Base-by-base conservation (phyloP, 495 filamentous ascomycete species). In the Ascobolus immersus region DNA sequence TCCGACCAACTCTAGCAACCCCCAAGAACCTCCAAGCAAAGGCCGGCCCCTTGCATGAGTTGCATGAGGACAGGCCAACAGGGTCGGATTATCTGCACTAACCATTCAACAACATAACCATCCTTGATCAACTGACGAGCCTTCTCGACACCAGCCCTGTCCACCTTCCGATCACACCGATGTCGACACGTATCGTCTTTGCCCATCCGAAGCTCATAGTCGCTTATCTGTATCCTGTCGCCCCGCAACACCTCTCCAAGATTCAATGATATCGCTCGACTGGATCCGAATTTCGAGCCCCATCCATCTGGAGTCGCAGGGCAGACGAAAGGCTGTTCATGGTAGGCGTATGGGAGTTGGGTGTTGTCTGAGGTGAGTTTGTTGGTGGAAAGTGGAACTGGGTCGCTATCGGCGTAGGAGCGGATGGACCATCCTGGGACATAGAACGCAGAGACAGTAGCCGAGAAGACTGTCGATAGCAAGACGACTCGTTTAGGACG, bases 311-410 rank as follows among this genome's bases (percentile, higher is more conserved):
- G 60, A 12, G 69, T 75, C 1, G 76, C 77, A 6, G 76, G 79
- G 44, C 78, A 90, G 33, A 90, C 77, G 49, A 93, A 91, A 15
- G 82, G 80, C 8, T 90, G 71, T 44, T 90, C 78, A 45, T 73
- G 81, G 58, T 84, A 91, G 41, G 82, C 81, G 65, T 80, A 93
- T 53, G 90, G 79, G 6, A 93, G 57, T 50, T 91, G 75, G 0
- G 79, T 84, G 41, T 78, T 70, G 55, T 90, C 81, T 39, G 79
- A 90, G 55, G 82, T 89, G 44, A 89, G 73, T 53, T 93, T 92
- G 56, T 93, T 93, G 35, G 86, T 78, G n/a, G 81, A 67, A 4
- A 93, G 62, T 0, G 80, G 80, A 18, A 91, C 79, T 4, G 71
- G 57, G 43, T 91, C 76, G 49, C 66, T 62, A 37, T 84, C 71